Conservation (phyloP, 768 basidiomycete species). For the Lentinula sp. region DNA sequence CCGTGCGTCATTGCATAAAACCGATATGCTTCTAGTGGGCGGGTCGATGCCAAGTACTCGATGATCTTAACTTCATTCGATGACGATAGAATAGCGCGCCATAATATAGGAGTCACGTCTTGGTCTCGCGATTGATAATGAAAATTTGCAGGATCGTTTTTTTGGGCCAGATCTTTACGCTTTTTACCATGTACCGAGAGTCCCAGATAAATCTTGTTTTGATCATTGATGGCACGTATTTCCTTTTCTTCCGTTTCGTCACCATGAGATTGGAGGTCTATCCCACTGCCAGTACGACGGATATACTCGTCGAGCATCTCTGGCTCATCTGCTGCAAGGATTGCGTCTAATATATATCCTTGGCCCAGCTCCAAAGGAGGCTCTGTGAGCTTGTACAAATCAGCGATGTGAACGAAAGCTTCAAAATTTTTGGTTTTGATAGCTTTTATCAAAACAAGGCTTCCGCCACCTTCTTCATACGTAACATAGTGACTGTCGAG, state of each 20-base stretch:
- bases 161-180: constrained; percentile 43
- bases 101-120: constrained; percentile 27
- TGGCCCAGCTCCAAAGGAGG: constrained; percentile 19
- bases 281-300: constrained; percentile 40
- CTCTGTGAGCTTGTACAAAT: constrained; percentile 34
- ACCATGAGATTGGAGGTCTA: constrained; percentile 18
- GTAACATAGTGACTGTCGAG: constrained; percentile 18
- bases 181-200: constrained; percentile 63
- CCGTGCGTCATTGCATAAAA: constrained; percentile 39
- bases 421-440: constrained; percentile 43
- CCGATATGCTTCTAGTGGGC: constrained; percentile 44
- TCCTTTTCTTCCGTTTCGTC: constrained; percentile 17
- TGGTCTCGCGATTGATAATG: not conserved
- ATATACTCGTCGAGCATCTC: constrained; percentile 55
- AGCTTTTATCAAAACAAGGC: constrained; percentile 23
- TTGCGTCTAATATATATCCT: constrained; percentile 13
- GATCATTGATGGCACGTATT: constrained; percentile 24
- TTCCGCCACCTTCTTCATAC: not conserved
- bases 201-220: constrained; percentile 47
- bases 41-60: constrained; percentile 40
- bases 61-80: constrained; percentile 20
- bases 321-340: constrained; percentile 35
- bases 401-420: constrained; percentile 40
- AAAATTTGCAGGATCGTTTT: constrained; percentile 41
- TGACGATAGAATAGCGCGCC: constrained; percentile 31